Conservation (phyloP, 2,329 filamentous ascomycete species). For the Cladosporium sp. region DNA sequence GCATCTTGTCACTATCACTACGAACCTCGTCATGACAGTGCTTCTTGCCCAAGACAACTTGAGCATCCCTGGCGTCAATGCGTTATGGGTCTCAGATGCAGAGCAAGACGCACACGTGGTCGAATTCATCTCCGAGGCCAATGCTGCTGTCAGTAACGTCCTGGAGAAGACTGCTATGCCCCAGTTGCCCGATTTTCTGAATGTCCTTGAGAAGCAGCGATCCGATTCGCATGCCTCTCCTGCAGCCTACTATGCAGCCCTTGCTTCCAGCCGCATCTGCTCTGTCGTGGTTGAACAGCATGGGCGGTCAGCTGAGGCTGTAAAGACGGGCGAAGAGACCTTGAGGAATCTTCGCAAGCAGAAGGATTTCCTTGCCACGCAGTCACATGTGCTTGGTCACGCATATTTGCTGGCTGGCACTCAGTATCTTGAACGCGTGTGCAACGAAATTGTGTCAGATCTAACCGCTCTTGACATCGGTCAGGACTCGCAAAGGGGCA, state of each 20-base stretch:
- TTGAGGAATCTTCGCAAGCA: slow-evolving; percentile 27
- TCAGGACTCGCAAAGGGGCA: slow-evolving; percentile 16
- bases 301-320: slow-evolving; percentile 34
- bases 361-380: slow-evolving; percentile 41
- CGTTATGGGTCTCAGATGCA: slow-evolving; percentile 40
- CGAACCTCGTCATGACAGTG: slow-evolving; percentile 48
- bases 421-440: slow-evolving; percentile 45
- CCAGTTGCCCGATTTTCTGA: not conserved
- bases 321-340: slow-evolving; percentile 30
- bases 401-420: slow-evolving; percentile 44
- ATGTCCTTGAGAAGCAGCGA: not conserved
- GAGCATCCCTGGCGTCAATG: slow-evolving; percentile 49
- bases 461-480: slow-evolving; percentile 48
- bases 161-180: not conserved
- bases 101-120: slow-evolving; percentile 49
- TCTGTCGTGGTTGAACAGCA: slow-evolving; percentile 37
- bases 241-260: slow-evolving; percentile 36
- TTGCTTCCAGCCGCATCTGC: slow-evolving; percentile 33
- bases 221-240: slow-evolving; percentile 4
- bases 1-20: slow-evolving; percentile 26
- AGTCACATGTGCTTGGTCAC: slow-evolving; percentile 44
- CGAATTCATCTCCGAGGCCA: slow-evolving; percentile 47
- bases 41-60: slow-evolving; percentile 56
- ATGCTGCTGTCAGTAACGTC: slow-evolving; percentile 37
- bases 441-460: slow-evolving; percentile 56